These are phyloP conservation scores for Abrus precatorius DNA, from an alignment of 306 rosid species.

Conservation along the genomic window DNA sequence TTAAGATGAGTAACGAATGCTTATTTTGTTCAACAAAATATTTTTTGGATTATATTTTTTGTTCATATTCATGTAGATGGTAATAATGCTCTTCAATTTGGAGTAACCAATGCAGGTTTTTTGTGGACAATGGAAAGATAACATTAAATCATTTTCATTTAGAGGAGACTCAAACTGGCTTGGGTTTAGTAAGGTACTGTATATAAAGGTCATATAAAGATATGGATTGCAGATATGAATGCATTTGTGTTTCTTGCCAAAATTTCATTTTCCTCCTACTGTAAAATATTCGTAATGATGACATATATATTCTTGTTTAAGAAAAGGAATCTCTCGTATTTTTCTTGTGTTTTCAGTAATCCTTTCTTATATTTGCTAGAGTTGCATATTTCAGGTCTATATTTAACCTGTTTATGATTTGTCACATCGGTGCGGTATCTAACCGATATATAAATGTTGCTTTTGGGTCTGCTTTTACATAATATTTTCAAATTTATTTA, in stretches of 20 bases:
- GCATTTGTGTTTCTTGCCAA: background rate
- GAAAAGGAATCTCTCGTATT: constrained; percentile 3
- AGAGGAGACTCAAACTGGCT: constrained; percentile 99
- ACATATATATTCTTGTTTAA: background rate
- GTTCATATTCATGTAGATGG: constrained; percentile 38
- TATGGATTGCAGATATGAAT: background rate
- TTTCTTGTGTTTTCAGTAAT: background rate
- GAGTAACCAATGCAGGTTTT: constrained; percentile 65
- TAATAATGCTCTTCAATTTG: constrained; percentile 37
- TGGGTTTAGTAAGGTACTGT: constrained; percentile 88
- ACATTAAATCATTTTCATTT: constrained; percentile 66
- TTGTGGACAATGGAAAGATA: constrained; percentile 85
- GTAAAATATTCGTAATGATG: background rate
- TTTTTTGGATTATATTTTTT: constrained; percentile 18
- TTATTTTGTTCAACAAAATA: background rate
- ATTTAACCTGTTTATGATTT: background rate
- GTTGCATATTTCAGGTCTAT: constrained; percentile 1
- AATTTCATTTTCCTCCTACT: constrained; percentile 15
- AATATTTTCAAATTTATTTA: background rate
- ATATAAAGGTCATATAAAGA: constrained; percentile 11
- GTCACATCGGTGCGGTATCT: constrained; percentile 12
- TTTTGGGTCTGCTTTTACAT: constrained; percentile 9
- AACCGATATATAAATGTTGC: constrained; percentile 18
- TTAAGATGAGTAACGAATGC: background rate
- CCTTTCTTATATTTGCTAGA: background rate